These are phyloP conservation scores for Macrocybe gigantea DNA, from an alignment of 768 basidiomycete species.

Conservation along the genomic window DNA sequence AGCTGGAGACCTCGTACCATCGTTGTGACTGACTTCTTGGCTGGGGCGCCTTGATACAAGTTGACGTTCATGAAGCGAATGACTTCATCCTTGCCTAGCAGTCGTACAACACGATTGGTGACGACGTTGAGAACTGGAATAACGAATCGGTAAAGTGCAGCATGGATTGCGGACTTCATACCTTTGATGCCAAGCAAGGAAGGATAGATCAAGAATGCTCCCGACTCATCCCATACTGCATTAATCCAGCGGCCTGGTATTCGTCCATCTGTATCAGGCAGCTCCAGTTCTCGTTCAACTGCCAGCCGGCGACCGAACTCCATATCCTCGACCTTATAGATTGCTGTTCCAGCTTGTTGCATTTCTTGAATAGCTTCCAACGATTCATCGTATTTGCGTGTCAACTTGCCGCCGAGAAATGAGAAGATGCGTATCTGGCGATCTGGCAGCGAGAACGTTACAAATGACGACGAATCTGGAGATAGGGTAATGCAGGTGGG, in stretches of 20 bases:
- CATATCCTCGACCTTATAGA: constrained; percentile 95
- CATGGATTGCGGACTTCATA: constrained; percentile 19
- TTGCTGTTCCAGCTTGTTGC: constrained; percentile 96
- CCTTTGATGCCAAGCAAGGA: constrained; percentile 95
- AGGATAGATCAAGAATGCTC: constrained; percentile 90
- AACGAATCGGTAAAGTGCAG: background rate
- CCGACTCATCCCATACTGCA: constrained; percentile 97
- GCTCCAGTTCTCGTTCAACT: constrained; percentile 84
- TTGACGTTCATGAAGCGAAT: constrained; percentile 85
- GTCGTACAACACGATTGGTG: constrained; percentile 84
- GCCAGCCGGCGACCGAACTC: constrained; percentile 98
- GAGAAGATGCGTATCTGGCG: constrained; percentile 93
- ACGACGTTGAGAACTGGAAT: constrained; percentile 84
- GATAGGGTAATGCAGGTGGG: constrained; percentile 92
- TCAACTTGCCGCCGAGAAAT: constrained; percentile 84
- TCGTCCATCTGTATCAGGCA: constrained; percentile 68
- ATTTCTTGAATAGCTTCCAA: constrained; percentile 92
- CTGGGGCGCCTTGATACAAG: constrained; percentile 91
- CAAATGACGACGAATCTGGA: constrained; percentile 84
- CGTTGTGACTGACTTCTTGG: constrained; percentile 78
- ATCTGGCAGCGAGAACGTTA: constrained; percentile 90
- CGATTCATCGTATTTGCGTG: constrained; percentile 93
- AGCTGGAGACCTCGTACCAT: constrained; percentile 42
- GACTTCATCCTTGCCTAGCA: constrained; percentile 92
- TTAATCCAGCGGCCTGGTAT: constrained; percentile 78